These are phyloP conservation scores for Phytopythium helicoides DNA, from an alignment of 352 stramenopile genomes.

Conservation along the genomic window DNA sequence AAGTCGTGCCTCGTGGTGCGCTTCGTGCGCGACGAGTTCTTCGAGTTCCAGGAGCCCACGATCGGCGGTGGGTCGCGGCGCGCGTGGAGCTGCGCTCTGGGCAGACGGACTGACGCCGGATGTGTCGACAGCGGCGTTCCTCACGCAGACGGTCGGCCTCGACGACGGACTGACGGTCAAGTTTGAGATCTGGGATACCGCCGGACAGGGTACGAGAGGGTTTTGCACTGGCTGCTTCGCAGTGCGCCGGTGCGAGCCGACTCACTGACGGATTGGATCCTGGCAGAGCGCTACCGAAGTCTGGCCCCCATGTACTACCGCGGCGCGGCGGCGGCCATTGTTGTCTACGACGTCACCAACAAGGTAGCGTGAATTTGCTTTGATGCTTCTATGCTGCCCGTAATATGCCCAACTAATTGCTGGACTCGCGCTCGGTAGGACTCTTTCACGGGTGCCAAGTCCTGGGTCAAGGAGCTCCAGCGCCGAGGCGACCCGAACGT, in stretches of 20 bases:
- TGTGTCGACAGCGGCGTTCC: conserved; percentile 87
- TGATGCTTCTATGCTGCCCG: not conserved
- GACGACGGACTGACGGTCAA: conserved; percentile 98
- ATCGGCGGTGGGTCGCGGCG: conserved; percentile 80
- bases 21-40: conserved; percentile 99
- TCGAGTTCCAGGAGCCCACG: conserved; percentile 98
- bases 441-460: conserved; percentile 97
- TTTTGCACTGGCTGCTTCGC: too few relatives aligned
- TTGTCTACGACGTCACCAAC: conserved; percentile 98
- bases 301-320: conserved; percentile 98
- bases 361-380: conserved; percentile 52
- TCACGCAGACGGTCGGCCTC: conserved; percentile 98
- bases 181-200: conserved; percentile 99
- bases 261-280: not conserved
- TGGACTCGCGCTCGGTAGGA: conserved; percentile 52
- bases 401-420: not conserved
- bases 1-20: conserved; percentile 99
- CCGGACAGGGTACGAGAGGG: conserved; percentile 91
- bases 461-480: conserved; percentile 99
- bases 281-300: conserved; percentile 93
- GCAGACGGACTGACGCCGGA: not conserved
- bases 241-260: too few relatives aligned
- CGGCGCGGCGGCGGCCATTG: conserved; percentile 93
- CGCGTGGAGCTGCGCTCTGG: not conserved
- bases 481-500: conserved; percentile 97